Base-by-base conservation (phyloP, 169 alveolate species). In the Plasmodium malariae region DNA sequence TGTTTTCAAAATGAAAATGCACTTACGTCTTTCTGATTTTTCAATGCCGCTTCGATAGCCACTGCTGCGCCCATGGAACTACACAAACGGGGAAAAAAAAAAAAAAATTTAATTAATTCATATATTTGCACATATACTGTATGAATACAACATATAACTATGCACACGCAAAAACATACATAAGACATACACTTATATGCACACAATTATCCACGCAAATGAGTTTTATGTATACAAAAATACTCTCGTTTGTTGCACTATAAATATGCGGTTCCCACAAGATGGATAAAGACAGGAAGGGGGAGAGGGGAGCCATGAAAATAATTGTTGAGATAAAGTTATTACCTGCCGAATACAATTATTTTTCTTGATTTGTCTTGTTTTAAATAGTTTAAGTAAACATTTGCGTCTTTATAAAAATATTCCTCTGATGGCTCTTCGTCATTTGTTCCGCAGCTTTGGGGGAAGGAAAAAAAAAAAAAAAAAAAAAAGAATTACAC, bases 1-100 rank as follows among this genome's bases (percentile, higher is more conserved):
- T n/a, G 17, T 55, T 55, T n/a, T 19, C 2, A 21, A 3, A 17
- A 55, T 1, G 30, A 0, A 28, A 28, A 45, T 68, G 6, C 7
- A 37, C 76, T 76, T 76, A 76, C 88, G 24, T 60, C 5, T 3
- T 83, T 32, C 2, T n/a, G 51, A 40, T 83, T 49, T 57, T 24
- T 83, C 2, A n/a, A 14, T 14, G 85, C 85, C 3, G 71, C 49
- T 49, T 83, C 91, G 49, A 83, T 69, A 7, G 91, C 91, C 3
- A 83, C 76, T 11, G 91, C 91, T 1, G 73, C 28, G 14, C 91
- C 91, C 91, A 83, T 83, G 21, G 91, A 83, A 5, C 88, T 76
- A 54, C 6, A n/a, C n/a, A n/a, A n/a, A n/a, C n/a, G n/a, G 21
- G 9, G n/a, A 36, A 40, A 67, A 37, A 67, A 54, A 54, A 54